Conservation (phyloP, 2,329 filamentous ascomycete genomes). For the Cladosporium austrohemisphaericum region DNA sequence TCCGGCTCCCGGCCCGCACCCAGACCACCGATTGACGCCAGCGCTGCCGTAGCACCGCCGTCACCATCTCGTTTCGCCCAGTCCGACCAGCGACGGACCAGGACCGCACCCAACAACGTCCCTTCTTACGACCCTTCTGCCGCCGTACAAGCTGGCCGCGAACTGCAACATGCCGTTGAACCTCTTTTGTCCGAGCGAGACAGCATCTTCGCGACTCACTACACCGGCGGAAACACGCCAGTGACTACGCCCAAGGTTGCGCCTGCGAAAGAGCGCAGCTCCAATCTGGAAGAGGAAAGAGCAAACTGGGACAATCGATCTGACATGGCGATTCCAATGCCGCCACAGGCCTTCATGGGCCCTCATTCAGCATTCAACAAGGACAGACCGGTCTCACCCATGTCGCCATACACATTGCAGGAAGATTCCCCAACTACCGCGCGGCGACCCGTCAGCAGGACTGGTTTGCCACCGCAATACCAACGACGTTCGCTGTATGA, state of each 20-base stretch:
- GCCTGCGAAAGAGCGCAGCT: conserved; percentile 3
- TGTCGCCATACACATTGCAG: conserved; percentile 1
- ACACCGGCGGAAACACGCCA: conserved; percentile 51
- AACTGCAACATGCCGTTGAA: conserved; percentile 33
- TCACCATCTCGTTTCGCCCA: conserved; percentile 9
- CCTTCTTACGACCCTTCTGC: conserved; percentile 12
- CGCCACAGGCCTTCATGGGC: conserved; percentile 6
- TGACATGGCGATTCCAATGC: conserved; percentile 14
- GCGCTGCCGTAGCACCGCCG: conserved; percentile 12
- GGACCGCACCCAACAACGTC: conserved; percentile 9
- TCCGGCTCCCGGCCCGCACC: conserved; percentile 6
- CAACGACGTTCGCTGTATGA: conserved; percentile 33
- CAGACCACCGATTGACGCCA: conserved; percentile 1
- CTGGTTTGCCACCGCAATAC: conserved; percentile 25
- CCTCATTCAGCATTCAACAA: conserved; percentile 7
- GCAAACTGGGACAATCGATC: not conserved
- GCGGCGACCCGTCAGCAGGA: conserved; percentile 16
- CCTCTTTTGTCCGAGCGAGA: conserved; percentile 60
- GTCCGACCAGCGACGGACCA: conserved; percentile 8
- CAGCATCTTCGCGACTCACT: conserved; percentile 62
- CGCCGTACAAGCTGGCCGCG: conserved; percentile 12
- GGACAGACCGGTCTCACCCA: conserved; percentile 8
- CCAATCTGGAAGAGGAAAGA: not conserved
- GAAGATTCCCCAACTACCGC: not conserved
- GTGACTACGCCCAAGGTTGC: conserved; percentile 31